Conservation (phyloP, 805 yeast species). For the Starmerella sp. region DNA sequence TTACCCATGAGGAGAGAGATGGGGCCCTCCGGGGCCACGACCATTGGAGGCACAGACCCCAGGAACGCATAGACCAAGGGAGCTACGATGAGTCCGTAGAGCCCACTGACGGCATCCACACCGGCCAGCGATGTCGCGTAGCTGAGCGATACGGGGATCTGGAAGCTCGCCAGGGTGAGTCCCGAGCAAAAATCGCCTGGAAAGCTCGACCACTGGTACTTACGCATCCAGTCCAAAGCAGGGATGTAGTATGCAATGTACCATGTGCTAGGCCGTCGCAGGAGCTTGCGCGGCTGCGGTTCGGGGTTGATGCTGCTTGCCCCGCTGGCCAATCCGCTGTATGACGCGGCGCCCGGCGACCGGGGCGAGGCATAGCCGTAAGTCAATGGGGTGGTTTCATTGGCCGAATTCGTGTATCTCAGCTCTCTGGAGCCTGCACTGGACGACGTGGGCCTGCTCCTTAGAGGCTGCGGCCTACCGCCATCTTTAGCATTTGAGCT, state of each 20-base stretch:
- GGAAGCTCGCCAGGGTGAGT: conserved; percentile 76
- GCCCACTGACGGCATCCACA: conserved; percentile 70
- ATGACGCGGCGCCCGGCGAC: background rate
- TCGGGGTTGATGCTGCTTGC: background rate
- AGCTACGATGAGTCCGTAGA: conserved; percentile 63
- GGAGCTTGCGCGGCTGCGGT: background rate
- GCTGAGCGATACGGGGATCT: conserved; percentile 75
- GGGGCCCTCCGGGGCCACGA: conserved; percentile 89
- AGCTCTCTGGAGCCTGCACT: background rate
- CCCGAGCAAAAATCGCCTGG: conserved; percentile 73
- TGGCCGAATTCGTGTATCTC: background rate
- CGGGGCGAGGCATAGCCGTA: background rate
- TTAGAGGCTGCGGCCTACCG: too few relatives aligned
- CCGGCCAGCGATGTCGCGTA: conserved; percentile 77
- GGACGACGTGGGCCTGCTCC: background rate
- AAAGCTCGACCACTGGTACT: conserved; percentile 32
- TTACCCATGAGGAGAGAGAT: conserved; percentile 75
- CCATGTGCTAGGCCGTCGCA: conserved; percentile 17
- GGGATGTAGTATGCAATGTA: conserved; percentile 44
- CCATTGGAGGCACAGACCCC: conserved; percentile 81
- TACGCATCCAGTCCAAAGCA: conserved; percentile 42
- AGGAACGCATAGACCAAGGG: conserved; percentile 66
- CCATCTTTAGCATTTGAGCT: background rate
- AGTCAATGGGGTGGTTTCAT: background rate
- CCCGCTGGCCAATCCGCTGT: background rate